Evolutionary conservation across 140 eudicot genomes (phyloP).

Genomic region (Oenanthe javanica): DNA sequence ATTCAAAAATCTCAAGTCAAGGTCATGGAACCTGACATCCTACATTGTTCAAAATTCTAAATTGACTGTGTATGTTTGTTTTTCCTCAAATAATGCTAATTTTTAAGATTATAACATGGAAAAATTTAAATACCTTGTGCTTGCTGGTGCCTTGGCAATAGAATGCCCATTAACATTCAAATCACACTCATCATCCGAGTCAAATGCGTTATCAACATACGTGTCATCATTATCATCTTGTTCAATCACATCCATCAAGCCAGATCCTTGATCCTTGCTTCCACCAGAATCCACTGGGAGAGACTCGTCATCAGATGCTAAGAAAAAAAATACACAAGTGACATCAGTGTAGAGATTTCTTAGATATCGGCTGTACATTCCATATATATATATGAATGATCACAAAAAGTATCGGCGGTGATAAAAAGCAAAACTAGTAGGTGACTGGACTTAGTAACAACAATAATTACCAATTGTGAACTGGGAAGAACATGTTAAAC

Average conservation of each 20-base stretch:
- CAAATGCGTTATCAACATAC: conserved; percentile 35
- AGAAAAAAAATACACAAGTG: neutral
- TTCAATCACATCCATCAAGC: conserved; percentile 19
- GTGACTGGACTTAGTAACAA: neutral
- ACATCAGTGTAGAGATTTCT: neutral
- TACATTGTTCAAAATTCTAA: neutral
- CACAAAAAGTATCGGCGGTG: neutral
- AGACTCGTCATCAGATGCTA: conserved; percentile 34
- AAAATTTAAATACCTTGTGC: conserved; percentile 33
- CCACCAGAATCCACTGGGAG: conserved; percentile 20
- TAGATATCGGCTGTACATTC: neutral
- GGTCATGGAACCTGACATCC: neutral
- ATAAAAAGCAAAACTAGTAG: neutral
- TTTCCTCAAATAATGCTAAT: neutral
- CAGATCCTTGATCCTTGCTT: conserved; percentile 22
- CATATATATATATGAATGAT: neutral
- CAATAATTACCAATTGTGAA: neutral
- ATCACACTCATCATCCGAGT: conserved; percentile 40
- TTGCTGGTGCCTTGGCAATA: conserved; percentile 25
- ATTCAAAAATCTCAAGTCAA: neutral
- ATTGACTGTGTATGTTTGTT: neutral
- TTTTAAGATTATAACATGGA: neutral
- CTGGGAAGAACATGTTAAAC: neutral
- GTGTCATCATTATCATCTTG: conserved; percentile 29
- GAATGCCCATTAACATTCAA: conserved; percentile 16